These are phyloP conservation scores for Fagus crenata DNA, from an alignment of 306 rosid species.

Conservation along the genomic window DNA sequence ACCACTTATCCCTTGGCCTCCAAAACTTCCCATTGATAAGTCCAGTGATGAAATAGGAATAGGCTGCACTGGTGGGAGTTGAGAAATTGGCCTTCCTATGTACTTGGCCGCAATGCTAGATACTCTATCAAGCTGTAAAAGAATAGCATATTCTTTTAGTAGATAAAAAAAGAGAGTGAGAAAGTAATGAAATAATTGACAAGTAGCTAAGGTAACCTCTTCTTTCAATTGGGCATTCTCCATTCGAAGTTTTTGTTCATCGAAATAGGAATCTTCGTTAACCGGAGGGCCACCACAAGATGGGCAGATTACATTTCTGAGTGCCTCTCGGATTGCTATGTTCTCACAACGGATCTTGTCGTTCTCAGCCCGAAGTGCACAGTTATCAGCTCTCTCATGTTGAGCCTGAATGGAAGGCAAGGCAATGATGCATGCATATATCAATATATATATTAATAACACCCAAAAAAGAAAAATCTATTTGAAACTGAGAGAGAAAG, in stretches of 20 bases:
- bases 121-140: constrained; percentile 85
- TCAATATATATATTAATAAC: too few species aligned
- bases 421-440: constrained; percentile 13
- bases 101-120: constrained; percentile 91
- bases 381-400: constrained; percentile 82
- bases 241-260: constrained; percentile 76
- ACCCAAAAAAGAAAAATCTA: background rate
- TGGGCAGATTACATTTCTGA: constrained; percentile 88
- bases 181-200: constrained; percentile 3
- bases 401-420: constrained; percentile 63
- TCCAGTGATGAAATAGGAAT: constrained; percentile 78
- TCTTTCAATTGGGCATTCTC: constrained; percentile 93
- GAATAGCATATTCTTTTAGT: background rate
- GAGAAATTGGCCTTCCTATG: constrained; percentile 94
- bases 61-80: constrained; percentile 81
- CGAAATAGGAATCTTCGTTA: constrained; percentile 73
- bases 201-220: constrained; percentile 49
- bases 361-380: constrained; percentile 76
- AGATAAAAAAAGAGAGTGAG: background rate
- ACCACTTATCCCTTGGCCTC: constrained; percentile 45
- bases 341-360: constrained; percentile 95
- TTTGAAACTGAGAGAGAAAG: background rate
- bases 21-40: constrained; percentile 74
- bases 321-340: constrained; percentile 93
- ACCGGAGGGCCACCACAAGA: constrained; percentile 89